These are phyloP conservation scores for Coemansia sp. DNA, from an alignment of 192 early-diverging fungal genomes.

Conservation along the genomic window DNA sequence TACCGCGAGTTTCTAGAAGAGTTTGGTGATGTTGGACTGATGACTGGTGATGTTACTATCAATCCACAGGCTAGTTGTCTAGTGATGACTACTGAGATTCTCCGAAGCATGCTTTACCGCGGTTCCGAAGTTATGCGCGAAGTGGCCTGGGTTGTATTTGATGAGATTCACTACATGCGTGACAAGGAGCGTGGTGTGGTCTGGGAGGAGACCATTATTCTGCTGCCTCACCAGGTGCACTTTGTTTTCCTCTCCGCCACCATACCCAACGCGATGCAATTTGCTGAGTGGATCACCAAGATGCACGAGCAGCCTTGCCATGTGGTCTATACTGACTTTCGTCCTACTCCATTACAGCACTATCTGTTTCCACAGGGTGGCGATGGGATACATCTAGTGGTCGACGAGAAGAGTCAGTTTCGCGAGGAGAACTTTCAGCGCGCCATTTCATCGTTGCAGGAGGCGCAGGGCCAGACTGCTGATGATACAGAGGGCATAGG, in stretches of 20 bases:
- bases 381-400: slow-evolving; percentile 92
- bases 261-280: slow-evolving; percentile 98
- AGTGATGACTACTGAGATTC: slow-evolving; percentile 99
- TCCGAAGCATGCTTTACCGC: slow-evolving; percentile 95
- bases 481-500: slow-evolving; percentile 50
- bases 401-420: slow-evolving; percentile 94
- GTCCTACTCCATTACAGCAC: slow-evolving; percentile 96
- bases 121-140: slow-evolving; percentile 95
- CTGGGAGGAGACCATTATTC: slow-evolving; percentile 98
- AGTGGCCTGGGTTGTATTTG: slow-evolving; percentile 97
- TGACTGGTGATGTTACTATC: slow-evolving; percentile 99
- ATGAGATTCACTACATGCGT: slow-evolving; percentile 99
- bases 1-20: slow-evolving; percentile 92
- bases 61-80: slow-evolving; percentile 88
- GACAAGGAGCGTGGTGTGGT: slow-evolving; percentile 97
- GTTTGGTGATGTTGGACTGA: slow-evolving; percentile 97
- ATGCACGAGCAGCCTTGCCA: slow-evolving; percentile 97
- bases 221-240: slow-evolving; percentile 88
- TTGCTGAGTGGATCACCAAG: slow-evolving; percentile 97
- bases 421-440: slow-evolving; percentile 95
- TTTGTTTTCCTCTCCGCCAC: slow-evolving; percentile 97
- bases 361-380: slow-evolving; percentile 90
- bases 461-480: slow-evolving; percentile 62
- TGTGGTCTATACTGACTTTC: slow-evolving; percentile 96
- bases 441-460: slow-evolving; percentile 72